A percentile compares a stretch with the other conserved stretches of the same genome.
These are phyloP conservation scores for Termitomyces sp. DNA, from an alignment of 768 basidiomycete species.

Conservation along the genomic window DNA sequence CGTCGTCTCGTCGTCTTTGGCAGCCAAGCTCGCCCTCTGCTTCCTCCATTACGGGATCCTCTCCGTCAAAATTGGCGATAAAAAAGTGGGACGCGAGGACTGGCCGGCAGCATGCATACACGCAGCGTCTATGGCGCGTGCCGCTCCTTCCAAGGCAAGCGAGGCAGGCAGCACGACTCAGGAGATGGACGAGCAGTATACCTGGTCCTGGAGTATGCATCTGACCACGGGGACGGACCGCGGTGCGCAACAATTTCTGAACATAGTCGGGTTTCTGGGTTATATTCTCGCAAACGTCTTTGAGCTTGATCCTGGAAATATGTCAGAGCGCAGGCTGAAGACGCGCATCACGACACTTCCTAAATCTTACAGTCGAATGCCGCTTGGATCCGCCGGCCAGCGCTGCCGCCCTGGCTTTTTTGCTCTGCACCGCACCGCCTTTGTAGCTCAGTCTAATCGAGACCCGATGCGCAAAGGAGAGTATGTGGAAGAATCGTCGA, in stretches of 20 bases:
- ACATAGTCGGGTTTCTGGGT: too few species aligned
- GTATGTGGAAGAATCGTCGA: neutral
- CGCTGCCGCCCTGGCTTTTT: neutral
- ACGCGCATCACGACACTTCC: too few species aligned
- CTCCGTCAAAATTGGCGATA: neutral
- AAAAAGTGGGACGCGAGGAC: neutral
- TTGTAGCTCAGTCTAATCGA: neutral
- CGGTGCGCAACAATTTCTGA: neutral
- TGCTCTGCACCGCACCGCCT: neutral
- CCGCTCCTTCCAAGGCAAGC: too few species aligned
- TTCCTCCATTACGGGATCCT: neutral
- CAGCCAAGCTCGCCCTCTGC: neutral
- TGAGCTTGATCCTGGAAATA: too few species aligned
- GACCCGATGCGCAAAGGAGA: neutral
- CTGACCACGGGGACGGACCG: neutral
- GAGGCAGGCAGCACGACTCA: neutral
- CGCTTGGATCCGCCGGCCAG: too few species aligned
- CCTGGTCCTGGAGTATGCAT: neutral
- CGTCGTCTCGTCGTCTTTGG: neutral
- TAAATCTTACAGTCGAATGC: too few species aligned
- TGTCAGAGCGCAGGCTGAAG: too few species aligned
- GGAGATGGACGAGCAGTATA: neutral
- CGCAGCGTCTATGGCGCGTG: neutral
- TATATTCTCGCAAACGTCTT: too few species aligned
- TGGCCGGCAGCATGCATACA: neutral